Conservation (phyloP, 768 basidiomycete genomes). For the Zangia roseola region DNA sequence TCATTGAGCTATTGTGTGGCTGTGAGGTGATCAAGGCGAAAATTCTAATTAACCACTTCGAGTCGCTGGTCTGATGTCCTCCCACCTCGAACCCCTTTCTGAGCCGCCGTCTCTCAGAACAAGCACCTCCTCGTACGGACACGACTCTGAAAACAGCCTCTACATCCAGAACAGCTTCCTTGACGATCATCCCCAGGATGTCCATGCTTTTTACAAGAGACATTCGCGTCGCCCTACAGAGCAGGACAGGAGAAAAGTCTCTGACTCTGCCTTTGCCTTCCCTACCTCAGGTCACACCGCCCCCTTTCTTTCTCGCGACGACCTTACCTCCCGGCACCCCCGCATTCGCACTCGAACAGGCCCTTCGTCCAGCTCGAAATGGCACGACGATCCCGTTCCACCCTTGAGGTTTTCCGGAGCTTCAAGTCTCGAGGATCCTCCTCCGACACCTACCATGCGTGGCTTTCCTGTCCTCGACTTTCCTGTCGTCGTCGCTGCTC, state of each 20-base stretch:
- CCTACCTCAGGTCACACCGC: constrained; percentile 28
- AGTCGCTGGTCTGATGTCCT: constrained; percentile 16
- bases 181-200: constrained; percentile 42
- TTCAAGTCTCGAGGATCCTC: constrained; percentile 72
- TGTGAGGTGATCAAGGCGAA: constrained; percentile 1
- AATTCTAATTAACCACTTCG: background rate
- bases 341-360: constrained; percentile 59
- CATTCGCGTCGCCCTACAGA: constrained; percentile 26
- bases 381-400: constrained; percentile 48
- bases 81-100: constrained; percentile 8
- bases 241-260: constrained; percentile 25
- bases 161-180: constrained; percentile 39
- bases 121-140: constrained; percentile 55
- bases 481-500: constrained; percentile 72
- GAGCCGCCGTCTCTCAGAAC: constrained; percentile 49
- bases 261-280: constrained; percentile 27
- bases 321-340: constrained; percentile 38
- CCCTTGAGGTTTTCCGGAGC: constrained; percentile 65
- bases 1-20: no score
- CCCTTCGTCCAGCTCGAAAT: constrained; percentile 46
- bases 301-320: constrained; percentile 23
- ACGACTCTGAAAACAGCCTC: constrained; percentile 41
- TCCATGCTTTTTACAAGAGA: constrained; percentile 15
- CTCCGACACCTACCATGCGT: constrained; percentile 54
- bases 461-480: constrained; percentile 41